phyloP scores from a whole-genome alignment of 805 yeast genomes.

The Wickerhamomyces sydowiorum region DNA sequence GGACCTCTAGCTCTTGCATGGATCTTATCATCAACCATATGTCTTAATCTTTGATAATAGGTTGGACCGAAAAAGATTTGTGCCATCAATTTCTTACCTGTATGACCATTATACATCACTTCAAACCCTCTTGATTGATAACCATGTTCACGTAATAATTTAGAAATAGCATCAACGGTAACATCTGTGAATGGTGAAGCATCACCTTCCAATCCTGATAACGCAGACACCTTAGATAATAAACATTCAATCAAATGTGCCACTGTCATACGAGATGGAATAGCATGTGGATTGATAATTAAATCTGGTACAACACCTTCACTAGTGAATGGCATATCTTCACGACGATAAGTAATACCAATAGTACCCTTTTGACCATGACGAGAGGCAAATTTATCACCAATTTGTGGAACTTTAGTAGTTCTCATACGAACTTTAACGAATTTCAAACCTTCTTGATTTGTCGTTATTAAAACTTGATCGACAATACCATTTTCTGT shows the following conservation, averaged over 20 bases:
- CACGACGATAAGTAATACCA: slow-evolving; percentile 97
- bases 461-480: slow-evolving; percentile 93
- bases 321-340: slow-evolving; percentile 96
- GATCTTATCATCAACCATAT: slow-evolving; percentile 98
- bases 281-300: slow-evolving; percentile 97
- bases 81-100: slow-evolving; percentile 96
- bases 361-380: slow-evolving; percentile 99
- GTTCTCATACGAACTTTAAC: slow-evolving; percentile 99
- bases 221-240: slow-evolving; percentile 87
- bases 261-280: slow-evolving; percentile 99
- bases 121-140: slow-evolving; percentile 98
- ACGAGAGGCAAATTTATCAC: slow-evolving; percentile 98
- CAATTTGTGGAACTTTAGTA: slow-evolving; percentile 96
- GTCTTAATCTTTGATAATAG: slow-evolving; percentile 96
- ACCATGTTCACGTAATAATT: slow-evolving; percentile 88
- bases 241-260: slow-evolving; percentile 99
- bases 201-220: slow-evolving; percentile 97
- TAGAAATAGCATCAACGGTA: slow-evolving; percentile 95
- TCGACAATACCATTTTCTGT: slow-evolving; percentile 98
- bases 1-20: slow-evolving; percentile 99
- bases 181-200: slow-evolving; percentile 99
- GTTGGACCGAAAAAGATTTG: slow-evolving; percentile 99
- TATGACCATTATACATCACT: slow-evolving; percentile 97
- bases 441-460: slow-evolving; percentile 96
- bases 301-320: slow-evolving; percentile 97